Conservation (phyloP, 768 basidiomycete species). For the Roridomyces roridus region DNA sequence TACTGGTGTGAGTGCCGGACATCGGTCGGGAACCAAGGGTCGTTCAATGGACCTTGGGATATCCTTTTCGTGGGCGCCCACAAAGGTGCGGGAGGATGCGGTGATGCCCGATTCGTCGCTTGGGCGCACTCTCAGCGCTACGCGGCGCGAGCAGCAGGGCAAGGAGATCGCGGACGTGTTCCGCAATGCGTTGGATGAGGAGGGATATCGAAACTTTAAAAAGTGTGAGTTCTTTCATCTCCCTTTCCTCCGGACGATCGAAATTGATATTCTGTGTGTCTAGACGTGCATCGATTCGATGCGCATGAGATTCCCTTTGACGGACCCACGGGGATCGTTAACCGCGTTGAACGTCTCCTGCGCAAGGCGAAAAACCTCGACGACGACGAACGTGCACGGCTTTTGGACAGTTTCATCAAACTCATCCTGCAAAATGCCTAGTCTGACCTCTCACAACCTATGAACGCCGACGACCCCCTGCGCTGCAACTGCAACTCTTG, state of each 20-base stretch:
- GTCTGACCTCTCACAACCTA: neutral
- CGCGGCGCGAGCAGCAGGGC: conserved; percentile 28
- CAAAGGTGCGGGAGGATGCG: conserved; percentile 69
- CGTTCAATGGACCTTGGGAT: conserved; percentile 76
- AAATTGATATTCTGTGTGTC: neutral
- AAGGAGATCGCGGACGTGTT: conserved; percentile 55
- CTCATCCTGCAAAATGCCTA: conserved; percentile 63
- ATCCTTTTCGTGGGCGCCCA: conserved; percentile 76
- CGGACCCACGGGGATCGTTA: conserved; percentile 73
- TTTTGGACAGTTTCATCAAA: conserved; percentile 65
- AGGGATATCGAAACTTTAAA: conserved; percentile 59
- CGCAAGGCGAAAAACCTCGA: conserved; percentile 51
- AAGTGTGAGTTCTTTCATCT: conserved; percentile 56
- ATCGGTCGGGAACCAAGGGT: conserved; percentile 60
- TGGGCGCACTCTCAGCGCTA: conserved; percentile 32
- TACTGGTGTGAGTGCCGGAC: conserved; percentile 40
- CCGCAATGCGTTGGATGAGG: conserved; percentile 50
- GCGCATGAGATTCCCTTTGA: conserved; percentile 71
- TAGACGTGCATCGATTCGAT: conserved; percentile 26
- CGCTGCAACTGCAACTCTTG: too few species aligned
- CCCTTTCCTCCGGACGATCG: conserved; percentile 1
- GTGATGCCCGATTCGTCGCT: conserved; percentile 56
- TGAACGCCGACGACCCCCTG: neutral
- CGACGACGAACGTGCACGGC: conserved; percentile 52
- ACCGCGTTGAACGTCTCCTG: conserved; percentile 66